Conservation (phyloP, 768 basidiomycete species). For the Lactarius pseudohatsudake region DNA sequence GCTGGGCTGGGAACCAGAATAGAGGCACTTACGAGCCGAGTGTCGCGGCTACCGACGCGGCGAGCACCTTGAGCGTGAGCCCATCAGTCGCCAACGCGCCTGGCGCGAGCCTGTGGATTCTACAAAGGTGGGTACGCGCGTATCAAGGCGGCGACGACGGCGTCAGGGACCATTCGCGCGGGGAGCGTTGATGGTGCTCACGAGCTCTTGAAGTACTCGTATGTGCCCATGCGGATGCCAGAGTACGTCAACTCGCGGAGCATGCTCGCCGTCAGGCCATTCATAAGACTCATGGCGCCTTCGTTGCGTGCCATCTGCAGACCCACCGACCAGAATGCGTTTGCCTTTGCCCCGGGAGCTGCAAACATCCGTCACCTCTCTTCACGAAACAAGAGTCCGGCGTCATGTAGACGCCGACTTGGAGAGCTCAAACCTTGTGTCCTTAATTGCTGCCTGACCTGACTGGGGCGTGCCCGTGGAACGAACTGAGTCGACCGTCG, state of each 20-base stretch:
- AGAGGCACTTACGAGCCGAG: slow-evolving; percentile 35
- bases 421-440: slow-evolving; percentile 33
- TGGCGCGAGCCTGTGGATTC: slow-evolving; percentile 31
- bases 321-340: slow-evolving; percentile 39
- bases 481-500: neutral
- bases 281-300: slow-evolving; percentile 36
- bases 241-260: slow-evolving; percentile 40
- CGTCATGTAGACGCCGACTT: too few species aligned
- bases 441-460: slow-evolving; percentile 39
- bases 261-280: slow-evolving; percentile 39
- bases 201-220: slow-evolving; percentile 42
- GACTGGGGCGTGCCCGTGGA: neutral
- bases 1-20: neutral
- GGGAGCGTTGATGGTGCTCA: slow-evolving; percentile 23
- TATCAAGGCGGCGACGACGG: neutral
- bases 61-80: slow-evolving; percentile 36
- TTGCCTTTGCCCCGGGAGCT: slow-evolving; percentile 34
- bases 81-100: slow-evolving; percentile 37
- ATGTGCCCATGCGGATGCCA: slow-evolving; percentile 38
- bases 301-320: slow-evolving; percentile 38
- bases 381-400: neutral
- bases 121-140: slow-evolving; percentile 14
- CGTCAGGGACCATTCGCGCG: neutral
- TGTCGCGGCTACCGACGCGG: slow-evolving; percentile 36
- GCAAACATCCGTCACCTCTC: neutral